phyloP scores from a whole-genome alignment of 176 grass and related monocot genomes.

The Cenchrus americanus region DNA sequence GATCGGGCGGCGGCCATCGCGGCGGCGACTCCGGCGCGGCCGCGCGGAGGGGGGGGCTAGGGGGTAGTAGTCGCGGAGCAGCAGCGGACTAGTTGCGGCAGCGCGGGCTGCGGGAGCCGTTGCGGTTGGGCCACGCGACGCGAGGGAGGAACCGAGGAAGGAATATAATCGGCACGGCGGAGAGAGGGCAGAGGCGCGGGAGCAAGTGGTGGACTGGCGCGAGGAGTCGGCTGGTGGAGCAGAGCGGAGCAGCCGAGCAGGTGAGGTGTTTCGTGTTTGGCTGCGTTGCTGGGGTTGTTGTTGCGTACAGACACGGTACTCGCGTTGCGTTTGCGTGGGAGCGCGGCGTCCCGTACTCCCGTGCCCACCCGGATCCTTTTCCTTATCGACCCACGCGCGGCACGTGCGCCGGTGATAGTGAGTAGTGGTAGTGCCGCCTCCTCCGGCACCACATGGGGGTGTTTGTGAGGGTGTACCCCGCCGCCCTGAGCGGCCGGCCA shows the following conservation, averaged over 20 bases:
- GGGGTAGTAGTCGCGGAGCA: not conserved
- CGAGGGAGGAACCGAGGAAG: too few relatives aligned
- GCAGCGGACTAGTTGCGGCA: not conserved
- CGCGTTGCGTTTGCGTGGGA: not conserved
- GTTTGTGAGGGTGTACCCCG: too few relatives aligned
- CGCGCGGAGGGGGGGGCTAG: not conserved
- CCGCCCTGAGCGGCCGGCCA: too few relatives aligned
- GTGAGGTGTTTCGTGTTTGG: too few relatives aligned
- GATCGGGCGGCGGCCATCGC: constrained; percentile 13
- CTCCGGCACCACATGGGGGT: too few relatives aligned
- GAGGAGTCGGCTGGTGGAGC: too few relatives aligned
- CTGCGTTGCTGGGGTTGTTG: too few relatives aligned
- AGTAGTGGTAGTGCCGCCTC: too few relatives aligned
- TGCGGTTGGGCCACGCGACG: not conserved
- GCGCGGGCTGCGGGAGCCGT: not conserved
- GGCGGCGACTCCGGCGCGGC: not conserved
- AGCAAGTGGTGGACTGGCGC: not conserved
- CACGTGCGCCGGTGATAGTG: not conserved
- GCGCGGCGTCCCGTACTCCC: not conserved
- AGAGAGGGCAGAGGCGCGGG: too few relatives aligned
- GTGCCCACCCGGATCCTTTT: not conserved
- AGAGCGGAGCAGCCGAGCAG: too few relatives aligned
- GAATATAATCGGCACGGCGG: not conserved
- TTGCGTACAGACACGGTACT: too few relatives aligned
- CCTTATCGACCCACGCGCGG: not conserved